These are phyloP conservation scores for Ganoderma multipileum DNA, from an alignment of 1,284 basidiomycete genomes.

Conservation along the genomic window DNA sequence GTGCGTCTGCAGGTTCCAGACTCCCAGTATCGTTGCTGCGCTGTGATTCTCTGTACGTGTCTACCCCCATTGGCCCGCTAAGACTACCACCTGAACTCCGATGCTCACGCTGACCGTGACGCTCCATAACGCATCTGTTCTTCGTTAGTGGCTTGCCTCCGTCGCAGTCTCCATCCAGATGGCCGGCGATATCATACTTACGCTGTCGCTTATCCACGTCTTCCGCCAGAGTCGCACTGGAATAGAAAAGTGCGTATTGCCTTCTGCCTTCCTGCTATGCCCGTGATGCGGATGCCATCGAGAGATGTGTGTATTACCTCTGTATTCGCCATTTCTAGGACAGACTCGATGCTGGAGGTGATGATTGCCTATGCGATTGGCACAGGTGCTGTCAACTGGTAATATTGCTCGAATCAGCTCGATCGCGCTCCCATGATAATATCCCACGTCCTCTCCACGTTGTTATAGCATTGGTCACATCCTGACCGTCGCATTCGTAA, in stretches of 20 bases:
- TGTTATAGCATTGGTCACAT: no score
- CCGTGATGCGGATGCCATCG: no score
- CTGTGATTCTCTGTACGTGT: conserved; percentile 14
- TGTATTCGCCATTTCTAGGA: background rate
- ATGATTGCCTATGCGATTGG: conserved; percentile 16
- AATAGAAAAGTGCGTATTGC: background rate
- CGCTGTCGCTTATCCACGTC: conserved; percentile 13
- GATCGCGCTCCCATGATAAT: no score
- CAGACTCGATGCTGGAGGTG: conserved; percentile 14
- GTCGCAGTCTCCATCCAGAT: conserved; percentile 15
- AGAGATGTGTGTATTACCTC: background rate
- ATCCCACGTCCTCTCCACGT: no score
- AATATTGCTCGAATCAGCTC: no score
- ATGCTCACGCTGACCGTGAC: background rate
- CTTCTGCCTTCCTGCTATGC: background rate
- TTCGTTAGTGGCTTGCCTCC: conserved; percentile 14
- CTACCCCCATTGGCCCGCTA: no score
- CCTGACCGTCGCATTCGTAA: no score
- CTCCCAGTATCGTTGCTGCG: background rate
- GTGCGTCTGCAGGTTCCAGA: background rate
- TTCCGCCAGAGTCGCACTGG: conserved; percentile 15
- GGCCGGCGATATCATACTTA: conserved; percentile 17
- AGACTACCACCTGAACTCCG: no score
- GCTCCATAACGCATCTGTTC: no score
- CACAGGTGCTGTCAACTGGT: conserved; percentile 16